Conservation (phyloP, 2,329 filamentous ascomycete species). For the Penicillium capsulatum region DNA sequence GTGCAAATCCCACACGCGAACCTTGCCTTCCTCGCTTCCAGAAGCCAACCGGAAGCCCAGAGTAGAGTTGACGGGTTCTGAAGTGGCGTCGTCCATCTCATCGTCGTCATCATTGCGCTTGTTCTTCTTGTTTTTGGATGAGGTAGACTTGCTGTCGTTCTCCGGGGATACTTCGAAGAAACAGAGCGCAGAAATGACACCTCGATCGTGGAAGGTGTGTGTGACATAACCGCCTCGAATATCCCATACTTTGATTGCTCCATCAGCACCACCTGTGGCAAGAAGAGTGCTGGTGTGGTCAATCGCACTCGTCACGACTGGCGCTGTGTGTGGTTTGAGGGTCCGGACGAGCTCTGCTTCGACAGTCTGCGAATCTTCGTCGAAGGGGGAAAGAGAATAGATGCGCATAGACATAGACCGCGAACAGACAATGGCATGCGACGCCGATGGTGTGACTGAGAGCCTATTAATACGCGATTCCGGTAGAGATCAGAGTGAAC, state of each 20-base stretch:
- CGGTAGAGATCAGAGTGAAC: constrained; percentile 13
- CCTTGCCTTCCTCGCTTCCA: constrained; percentile 88
- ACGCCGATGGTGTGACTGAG: constrained; percentile 78
- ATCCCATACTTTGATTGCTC: constrained; percentile 95
- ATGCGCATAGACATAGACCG: constrained; percentile 95
- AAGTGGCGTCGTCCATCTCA: constrained; percentile 37
- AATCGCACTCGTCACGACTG: constrained; percentile 79
- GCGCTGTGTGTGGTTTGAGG: constrained; percentile 83
- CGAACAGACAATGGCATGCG: constrained; percentile 86
- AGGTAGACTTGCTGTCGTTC: constrained; percentile 36
- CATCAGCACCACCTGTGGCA: constrained; percentile 89
- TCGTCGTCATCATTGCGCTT: constrained; percentile 36
- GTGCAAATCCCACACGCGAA: constrained; percentile 86
- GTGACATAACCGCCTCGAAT: constrained; percentile 85
- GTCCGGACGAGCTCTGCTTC: constrained; percentile 69
- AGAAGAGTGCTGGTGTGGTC: constrained; percentile 85
- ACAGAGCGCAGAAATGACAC: constrained; percentile 81
- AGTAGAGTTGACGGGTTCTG: constrained; percentile 44
- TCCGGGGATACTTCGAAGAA: constrained; percentile 73
- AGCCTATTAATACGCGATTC: constrained; percentile 9
- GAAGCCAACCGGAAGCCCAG: constrained; percentile 76
- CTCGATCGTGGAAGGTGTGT: constrained; percentile 90
- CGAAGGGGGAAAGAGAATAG: constrained; percentile 64
- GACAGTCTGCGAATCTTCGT: constrained; percentile 54
- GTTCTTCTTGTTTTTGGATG: constrained; percentile 48